Conservation (phyloP, 148 eudicot species). For the Drosera capensis region DNA sequence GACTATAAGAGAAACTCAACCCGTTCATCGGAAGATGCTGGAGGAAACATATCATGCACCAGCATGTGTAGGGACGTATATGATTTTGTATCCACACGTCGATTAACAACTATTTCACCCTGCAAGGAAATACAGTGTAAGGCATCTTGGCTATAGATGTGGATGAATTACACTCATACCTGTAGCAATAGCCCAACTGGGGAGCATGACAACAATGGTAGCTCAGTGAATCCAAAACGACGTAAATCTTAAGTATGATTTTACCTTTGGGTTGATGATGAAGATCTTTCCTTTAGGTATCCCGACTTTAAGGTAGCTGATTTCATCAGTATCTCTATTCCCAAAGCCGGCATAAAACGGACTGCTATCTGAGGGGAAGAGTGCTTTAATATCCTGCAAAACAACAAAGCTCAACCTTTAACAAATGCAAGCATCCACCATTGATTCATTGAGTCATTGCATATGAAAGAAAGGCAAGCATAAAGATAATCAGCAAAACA, state of each 20-base stretch:
- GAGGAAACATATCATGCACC: constrained; percentile 77
- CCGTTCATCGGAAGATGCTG: constrained; percentile 49
- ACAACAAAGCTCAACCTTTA: no score
- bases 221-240: no score
- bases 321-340: constrained; percentile 90
- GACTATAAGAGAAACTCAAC: constrained; percentile 8
- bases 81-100: constrained; percentile 60
- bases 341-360: no score
- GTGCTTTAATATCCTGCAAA: constrained; percentile 68
- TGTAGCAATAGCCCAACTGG: no score
- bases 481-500: no score
- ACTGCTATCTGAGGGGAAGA: constrained; percentile 57
- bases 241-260: no score
- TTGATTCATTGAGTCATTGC: no score
- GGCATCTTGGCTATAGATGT: no score
- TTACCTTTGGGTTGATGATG: constrained; percentile 92
- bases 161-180: no score
- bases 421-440: no score
- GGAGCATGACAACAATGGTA: no score
- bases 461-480: no score
- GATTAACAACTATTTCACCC: constrained; percentile 77
- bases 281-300: constrained; percentile 81
- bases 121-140: constrained; percentile 11
- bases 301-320: constrained; percentile 86
- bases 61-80: constrained; percentile 64